Conservation (phyloP, 352 stramenopile genomes). For the Globisporangium lucens region DNA sequence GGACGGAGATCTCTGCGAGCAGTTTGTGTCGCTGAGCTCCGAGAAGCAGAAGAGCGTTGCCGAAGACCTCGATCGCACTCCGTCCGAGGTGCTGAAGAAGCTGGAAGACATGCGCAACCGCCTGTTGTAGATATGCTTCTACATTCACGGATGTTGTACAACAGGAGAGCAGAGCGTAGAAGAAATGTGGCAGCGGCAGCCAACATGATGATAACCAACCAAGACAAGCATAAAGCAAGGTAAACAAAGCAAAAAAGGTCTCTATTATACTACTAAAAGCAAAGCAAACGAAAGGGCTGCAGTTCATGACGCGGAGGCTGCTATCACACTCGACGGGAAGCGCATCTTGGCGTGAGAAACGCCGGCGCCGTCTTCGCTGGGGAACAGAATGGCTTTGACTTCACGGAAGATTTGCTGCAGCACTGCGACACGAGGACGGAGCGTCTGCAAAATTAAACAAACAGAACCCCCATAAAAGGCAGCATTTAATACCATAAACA, state of each 20-base stretch:
- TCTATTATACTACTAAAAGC: slow-evolving; percentile 13
- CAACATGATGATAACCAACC: background rate
- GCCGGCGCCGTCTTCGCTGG: slow-evolving; percentile 20
- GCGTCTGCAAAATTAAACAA: slow-evolving; percentile 35
- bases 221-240: background rate
- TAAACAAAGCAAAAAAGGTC: slow-evolving; percentile 2
- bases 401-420: slow-evolving; percentile 71
- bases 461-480: background rate
- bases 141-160: slow-evolving; percentile 15
- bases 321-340: slow-evolving; percentile 24
- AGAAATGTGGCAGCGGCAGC: background rate
- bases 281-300: background rate
- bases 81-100: slow-evolving; percentile 97
- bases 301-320: slow-evolving; percentile 1
- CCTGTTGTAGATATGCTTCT: slow-evolving; percentile 80
- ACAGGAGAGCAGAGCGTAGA: background rate
- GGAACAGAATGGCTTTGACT: slow-evolving; percentile 58
- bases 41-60: slow-evolving; percentile 96
- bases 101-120: slow-evolving; percentile 97
- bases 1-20: slow-evolving; percentile 98
- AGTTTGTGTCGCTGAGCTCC: slow-evolving; percentile 90
- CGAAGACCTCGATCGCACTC: slow-evolving; percentile 94
- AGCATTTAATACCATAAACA: slow-evolving; percentile 6
- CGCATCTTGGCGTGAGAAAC: slow-evolving; percentile 30
- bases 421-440: slow-evolving; percentile 57